Base-by-base conservation (phyloP, 2,329 filamentous ascomycete genomes). In the Magnaporthales sp. region DNA sequence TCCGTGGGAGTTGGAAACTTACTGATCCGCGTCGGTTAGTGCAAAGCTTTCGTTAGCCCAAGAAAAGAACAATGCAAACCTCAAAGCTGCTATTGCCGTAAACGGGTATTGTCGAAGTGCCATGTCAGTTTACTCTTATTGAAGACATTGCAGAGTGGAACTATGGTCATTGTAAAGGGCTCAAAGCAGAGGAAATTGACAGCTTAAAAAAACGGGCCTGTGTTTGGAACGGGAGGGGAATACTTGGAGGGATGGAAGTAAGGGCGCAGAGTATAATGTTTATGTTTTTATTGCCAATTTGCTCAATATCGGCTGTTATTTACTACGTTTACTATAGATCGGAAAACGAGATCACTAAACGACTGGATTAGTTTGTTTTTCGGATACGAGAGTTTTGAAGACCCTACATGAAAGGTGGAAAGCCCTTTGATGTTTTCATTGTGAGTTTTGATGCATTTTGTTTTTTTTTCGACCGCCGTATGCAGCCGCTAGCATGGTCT, bases 131-230 rank as follows among this genome's bases (percentile, higher is more conserved):
- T n/a, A n/a, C n/a, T n/a, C n/a, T n/a, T n/a, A n/a, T 82, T 1
- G 80, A 84, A 67, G 75, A 76, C 2, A 76, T 89, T 60, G 77
- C 81, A 1, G 86, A 89, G 73, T 89, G 86, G 86, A 82, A 85
- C 68, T 89, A 89, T 74, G 86, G 86, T 62, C 77, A 81, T 68
- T 89, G 89, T 72, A 86, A 89, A 73, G 86, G 86, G 11, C 73
- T 87, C 27, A 80, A 79, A 61, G 79, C 77, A 9, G 72, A 76
- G 22, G 76, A 85, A 70, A 88, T 89, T 64, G 76, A 77, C 13
- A 72, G 76, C 30, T 70, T 76, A 75, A 78, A 69, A 70, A 78
- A 66, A 75, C 77, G 9, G 84, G 84, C 0, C 74, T 85, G 22
- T 83, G 86, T 70, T 67, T 66, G 13, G 78, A 81, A n/a, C 71